These are phyloP conservation scores for Trichoderma asperelloides DNA, from an alignment of 495 filamentous ascomycete genomes.

Conservation along the genomic window DNA sequence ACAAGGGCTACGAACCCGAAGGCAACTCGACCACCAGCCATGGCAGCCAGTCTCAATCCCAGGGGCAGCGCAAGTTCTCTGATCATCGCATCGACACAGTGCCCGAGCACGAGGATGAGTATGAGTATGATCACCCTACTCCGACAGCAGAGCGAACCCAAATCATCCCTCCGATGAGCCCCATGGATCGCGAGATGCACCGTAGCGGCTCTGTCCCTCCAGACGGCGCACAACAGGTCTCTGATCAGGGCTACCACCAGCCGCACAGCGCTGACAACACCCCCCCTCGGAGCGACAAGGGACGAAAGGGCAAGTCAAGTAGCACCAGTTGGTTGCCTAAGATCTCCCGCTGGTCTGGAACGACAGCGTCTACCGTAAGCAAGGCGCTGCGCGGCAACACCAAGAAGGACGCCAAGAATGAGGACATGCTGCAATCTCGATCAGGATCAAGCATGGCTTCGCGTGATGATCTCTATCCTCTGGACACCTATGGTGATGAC, in stretches of 20 bases:
- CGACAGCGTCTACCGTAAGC: slow-evolving; percentile 63
- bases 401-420: slow-evolving; percentile 33
- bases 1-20: slow-evolving; percentile 74
- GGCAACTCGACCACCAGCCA: slow-evolving; percentile 64
- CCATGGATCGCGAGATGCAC: slow-evolving; percentile 36
- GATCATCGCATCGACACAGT: slow-evolving; percentile 84
- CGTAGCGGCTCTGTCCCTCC: slow-evolving; percentile 58
- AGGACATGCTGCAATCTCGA: slow-evolving; percentile 43
- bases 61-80: slow-evolving; percentile 55
- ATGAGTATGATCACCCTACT: slow-evolving; percentile 45
- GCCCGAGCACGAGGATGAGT: slow-evolving; percentile 63
- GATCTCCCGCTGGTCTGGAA: slow-evolving; percentile 95
- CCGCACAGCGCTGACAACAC: slow-evolving; percentile 61
- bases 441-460: slow-evolving; percentile 62
- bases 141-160: slow-evolving; percentile 24
- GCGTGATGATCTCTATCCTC: slow-evolving; percentile 56
- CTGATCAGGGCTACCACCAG: slow-evolving; percentile 30
- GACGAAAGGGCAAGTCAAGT: slow-evolving; percentile 83
- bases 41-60: slow-evolving; percentile 62
- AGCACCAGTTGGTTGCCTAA: slow-evolving; percentile 81
- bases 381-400: slow-evolving; percentile 43
- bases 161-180: slow-evolving; percentile 28
- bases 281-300: slow-evolving; percentile 58
- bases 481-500: slow-evolving; percentile 59
- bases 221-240: slow-evolving; percentile 34